Evolutionary conservation across 1,284 basidiomycete genomes (phyloP).

Genomic region (Sanghuangporus weigelae): DNA sequence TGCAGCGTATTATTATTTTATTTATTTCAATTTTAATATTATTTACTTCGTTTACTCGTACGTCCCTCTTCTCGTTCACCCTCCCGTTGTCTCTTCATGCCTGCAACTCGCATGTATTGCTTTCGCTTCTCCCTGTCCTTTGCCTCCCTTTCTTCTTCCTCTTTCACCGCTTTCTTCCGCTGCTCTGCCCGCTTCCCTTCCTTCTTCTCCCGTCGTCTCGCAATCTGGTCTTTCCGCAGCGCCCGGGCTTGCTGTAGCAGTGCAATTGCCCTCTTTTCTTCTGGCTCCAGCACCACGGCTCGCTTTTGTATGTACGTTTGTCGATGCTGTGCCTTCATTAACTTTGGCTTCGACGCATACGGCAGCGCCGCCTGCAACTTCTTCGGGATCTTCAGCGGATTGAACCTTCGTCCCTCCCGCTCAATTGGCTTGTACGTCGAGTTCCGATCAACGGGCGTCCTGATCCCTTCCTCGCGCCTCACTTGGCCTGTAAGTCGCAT

Average conservation of each 20-base stretch:
- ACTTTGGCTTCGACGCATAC: slow-evolving; percentile 89
- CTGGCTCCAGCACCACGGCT: slow-evolving; percentile 91
- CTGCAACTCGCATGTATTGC: slow-evolving; percentile 70
- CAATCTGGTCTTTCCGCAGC: slow-evolving; percentile 83
- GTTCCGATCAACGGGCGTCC: slow-evolving; percentile 80
- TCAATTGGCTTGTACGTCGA: slow-evolving; percentile 86
- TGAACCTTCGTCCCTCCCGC: slow-evolving; percentile 83
- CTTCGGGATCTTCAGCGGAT: slow-evolving; percentile 84
- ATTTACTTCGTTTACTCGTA: slow-evolving; percentile 22
- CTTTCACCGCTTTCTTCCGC: slow-evolving; percentile 65
- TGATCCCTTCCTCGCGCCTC: slow-evolving; percentile 76
- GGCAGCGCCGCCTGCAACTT: slow-evolving; percentile 88
- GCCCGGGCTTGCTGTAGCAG: slow-evolving; percentile 94
- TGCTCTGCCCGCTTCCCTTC: slow-evolving; percentile 59
- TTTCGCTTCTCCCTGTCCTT: slow-evolving; percentile 79
- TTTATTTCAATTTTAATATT: not conserved
- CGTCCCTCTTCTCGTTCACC: slow-evolving; percentile 52
- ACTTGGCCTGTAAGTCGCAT: slow-evolving; percentile 97
- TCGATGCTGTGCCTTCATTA: slow-evolving; percentile 68
- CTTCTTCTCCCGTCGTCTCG: slow-evolving; percentile 78
- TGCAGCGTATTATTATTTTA: not conserved
- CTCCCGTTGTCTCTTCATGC: slow-evolving; percentile 69
- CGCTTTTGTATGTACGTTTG: slow-evolving; percentile 88
- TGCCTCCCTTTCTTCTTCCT: slow-evolving; percentile 61
- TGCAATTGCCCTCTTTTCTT: slow-evolving; percentile 91